These are phyloP conservation scores for Flammula alnicola DNA, from an alignment of 1,284 basidiomycete genomes.

Conservation along the genomic window DNA sequence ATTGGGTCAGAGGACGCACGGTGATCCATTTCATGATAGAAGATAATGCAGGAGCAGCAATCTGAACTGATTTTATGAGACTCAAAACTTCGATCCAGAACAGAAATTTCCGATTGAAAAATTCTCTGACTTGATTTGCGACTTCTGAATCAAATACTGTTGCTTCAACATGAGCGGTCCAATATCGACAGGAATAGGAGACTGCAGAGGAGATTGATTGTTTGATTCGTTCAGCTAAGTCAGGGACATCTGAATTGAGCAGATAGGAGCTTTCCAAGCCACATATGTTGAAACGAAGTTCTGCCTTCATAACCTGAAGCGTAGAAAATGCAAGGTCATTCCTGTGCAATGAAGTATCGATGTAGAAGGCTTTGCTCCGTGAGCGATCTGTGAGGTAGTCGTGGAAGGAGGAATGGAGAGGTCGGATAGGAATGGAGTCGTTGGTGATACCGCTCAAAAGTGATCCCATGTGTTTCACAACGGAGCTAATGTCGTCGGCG, in stretches of 20 bases:
- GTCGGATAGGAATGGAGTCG: slow-evolving; percentile 10
- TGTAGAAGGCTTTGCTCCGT: slow-evolving; percentile 15
- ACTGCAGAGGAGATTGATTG: slow-evolving; percentile 24
- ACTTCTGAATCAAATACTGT: neutral
- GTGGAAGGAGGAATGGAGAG: slow-evolving; percentile 23
- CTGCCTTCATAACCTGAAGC: slow-evolving; percentile 23
- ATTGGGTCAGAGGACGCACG: no score
- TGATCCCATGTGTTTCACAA: slow-evolving; percentile 18
- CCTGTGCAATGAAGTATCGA: slow-evolving; percentile 7
- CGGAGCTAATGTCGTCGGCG: slow-evolving; percentile 6
- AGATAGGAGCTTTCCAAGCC: slow-evolving; percentile 29
- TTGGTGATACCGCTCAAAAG: slow-evolving; percentile 17
- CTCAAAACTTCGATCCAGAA: slow-evolving; percentile 36
- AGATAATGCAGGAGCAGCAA: neutral
- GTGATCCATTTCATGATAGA: neutral
- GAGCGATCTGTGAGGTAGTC: slow-evolving; percentile 20
- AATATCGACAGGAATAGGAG: slow-evolving; percentile 29
- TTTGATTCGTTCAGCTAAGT: slow-evolving; percentile 19
- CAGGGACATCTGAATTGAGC: slow-evolving; percentile 22
- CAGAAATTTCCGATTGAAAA: slow-evolving; percentile 24
- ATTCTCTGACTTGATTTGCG: slow-evolving; percentile 10
- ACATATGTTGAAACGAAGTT: slow-evolving; percentile 37
- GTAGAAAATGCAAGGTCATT: slow-evolving; percentile 11
- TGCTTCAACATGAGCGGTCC: slow-evolving; percentile 27
- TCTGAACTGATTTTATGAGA: slow-evolving; percentile 12